These are phyloP conservation scores for Alternaria gansuensis DNA, from an alignment of 2,329 filamentous ascomycete species.

Conservation along the genomic window DNA sequence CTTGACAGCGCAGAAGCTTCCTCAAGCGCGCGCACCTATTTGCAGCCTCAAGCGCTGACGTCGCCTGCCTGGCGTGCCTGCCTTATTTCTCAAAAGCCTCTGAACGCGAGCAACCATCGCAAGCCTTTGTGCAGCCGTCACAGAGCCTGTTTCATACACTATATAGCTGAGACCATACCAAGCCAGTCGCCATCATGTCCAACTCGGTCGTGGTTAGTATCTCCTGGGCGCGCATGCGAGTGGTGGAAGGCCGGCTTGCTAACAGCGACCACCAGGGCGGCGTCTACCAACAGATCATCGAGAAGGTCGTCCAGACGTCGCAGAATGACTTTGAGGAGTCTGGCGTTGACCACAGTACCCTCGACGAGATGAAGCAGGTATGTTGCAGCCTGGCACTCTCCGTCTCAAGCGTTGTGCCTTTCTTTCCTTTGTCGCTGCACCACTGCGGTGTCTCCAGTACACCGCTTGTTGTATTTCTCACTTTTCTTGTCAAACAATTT, in stretches of 20 bases:
- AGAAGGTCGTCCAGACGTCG: constrained; percentile 70
- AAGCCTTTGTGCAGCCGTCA: constrained; percentile 25
- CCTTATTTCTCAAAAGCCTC: constrained; percentile 28
- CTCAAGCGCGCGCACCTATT: constrained; percentile 35
- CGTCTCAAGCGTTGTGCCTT: constrained; percentile 26
- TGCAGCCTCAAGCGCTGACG: constrained; percentile 44
- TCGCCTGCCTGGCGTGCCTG: constrained; percentile 41
- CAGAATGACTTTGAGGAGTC: constrained; percentile 96
- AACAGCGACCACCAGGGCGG: constrained; percentile 62
- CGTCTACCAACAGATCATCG: constrained; percentile 91
- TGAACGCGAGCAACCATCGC: constrained; percentile 36
- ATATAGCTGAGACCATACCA: constrained; percentile 31
- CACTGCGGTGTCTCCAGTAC: constrained; percentile 15
- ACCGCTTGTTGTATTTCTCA: constrained; percentile 13
- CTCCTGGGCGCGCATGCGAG: constrained; percentile 30
- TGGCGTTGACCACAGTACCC: constrained; percentile 84
- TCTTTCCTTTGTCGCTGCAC: constrained; percentile 25
- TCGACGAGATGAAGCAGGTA: constrained; percentile 89
- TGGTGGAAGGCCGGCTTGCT: constrained; percentile 35
- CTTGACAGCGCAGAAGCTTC: constrained; percentile 39
- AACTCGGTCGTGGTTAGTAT: constrained; percentile 53
- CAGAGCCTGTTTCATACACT: constrained; percentile 25
- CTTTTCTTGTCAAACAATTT: constrained; percentile 23
- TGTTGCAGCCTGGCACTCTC: constrained; percentile 54
- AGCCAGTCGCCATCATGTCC: constrained; percentile 45